Base-by-base conservation (phyloP, 306 rosid species). In the Lathyrus tuberosus region DNA sequence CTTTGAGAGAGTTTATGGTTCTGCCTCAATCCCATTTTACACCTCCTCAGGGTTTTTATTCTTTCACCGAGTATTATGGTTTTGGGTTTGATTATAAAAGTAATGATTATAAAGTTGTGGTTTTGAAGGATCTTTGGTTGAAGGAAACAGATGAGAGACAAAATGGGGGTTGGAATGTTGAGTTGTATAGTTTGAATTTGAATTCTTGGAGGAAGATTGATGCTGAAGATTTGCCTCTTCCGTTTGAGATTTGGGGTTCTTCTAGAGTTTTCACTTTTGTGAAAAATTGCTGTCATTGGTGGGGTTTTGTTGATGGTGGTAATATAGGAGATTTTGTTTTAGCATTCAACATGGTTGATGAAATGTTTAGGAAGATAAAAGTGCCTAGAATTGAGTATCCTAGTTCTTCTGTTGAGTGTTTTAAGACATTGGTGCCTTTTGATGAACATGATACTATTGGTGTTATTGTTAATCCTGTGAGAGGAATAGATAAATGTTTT, bases 71-170 rank as follows among this genome's bases (percentile, higher is more conserved):
- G 8, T 61, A 69, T 42, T 17, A 43, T 14, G 75, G 80, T 6
- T 76, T 76, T 51, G 80, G 80, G 2, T 76, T 61, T 51, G 80
- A 76, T 26, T 5, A 14, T 35, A 76, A 69, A 51, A 69, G 41
- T 13, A 14, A 69, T 49, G 75, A 76, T 17, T 69, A 49, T 11
- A 69, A 76, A 62, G 75, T 76, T 26, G 71, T 76, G 41, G 58
- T 69, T 31, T 35, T 76, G 0, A 69, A 31, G 12, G 75, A 76
- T 10, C 16, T 69, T 4, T 75, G 79, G 79, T 44, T 59, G 17
- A 52, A 22, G 26, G 70, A 62, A 69, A 69, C 58, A 5, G 70
- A 69, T 51, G 75, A 76, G 24, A 54, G 70, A 62, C 4, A 59
- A 47, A 35, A n/a, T 37, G 74, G 79, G 62, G 15, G 1, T 37